A percentile compares a stretch with the other conserved stretches of the same genome.
Conservation (phyloP, 805 yeast genomes). For the Wickerhamiella kurtzmanii region DNA sequence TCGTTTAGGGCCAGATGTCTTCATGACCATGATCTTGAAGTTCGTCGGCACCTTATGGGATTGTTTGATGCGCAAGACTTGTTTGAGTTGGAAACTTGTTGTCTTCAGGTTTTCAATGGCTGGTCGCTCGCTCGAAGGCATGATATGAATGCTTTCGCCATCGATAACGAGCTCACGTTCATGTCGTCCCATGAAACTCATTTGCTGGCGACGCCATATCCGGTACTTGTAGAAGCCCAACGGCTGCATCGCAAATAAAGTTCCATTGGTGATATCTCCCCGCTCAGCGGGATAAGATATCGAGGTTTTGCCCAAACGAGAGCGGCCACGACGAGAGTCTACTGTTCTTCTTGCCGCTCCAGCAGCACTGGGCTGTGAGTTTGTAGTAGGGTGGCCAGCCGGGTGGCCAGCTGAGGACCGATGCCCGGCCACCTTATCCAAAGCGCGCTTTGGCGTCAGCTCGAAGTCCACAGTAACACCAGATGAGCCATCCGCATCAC, state of each 20-base stretch:
- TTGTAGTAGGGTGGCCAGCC: neutral
- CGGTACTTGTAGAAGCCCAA: constrained; percentile 65
- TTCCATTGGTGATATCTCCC: neutral
- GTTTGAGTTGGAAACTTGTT: constrained; percentile 72
- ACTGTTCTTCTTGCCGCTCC: neutral
- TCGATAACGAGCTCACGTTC: constrained; percentile 79
- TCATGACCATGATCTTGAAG: constrained; percentile 67
- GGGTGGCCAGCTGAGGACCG: neutral
- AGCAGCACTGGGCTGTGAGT: neutral
- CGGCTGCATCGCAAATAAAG: constrained; percentile 18
- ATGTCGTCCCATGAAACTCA: constrained; percentile 65
- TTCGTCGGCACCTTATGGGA: constrained; percentile 61
- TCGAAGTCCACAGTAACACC: constrained; percentile 23
- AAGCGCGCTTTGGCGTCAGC: constrained; percentile 30
- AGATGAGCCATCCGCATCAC: neutral
- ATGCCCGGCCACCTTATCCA: neutral
- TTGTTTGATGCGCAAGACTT: constrained; percentile 61
- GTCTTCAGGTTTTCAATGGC: constrained; percentile 70
- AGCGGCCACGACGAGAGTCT: neutral
- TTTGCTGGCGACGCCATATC: constrained; percentile 79
- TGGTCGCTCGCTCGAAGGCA: constrained; percentile 68
- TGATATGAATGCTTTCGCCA: constrained; percentile 83
- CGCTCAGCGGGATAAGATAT: neutral
- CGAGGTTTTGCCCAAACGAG: neutral
- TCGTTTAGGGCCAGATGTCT: constrained; percentile 57